phyloP scores from a whole-genome alignment of 2,329 filamentous ascomycete species.

The Arthrobotrys musiformis region DNA sequence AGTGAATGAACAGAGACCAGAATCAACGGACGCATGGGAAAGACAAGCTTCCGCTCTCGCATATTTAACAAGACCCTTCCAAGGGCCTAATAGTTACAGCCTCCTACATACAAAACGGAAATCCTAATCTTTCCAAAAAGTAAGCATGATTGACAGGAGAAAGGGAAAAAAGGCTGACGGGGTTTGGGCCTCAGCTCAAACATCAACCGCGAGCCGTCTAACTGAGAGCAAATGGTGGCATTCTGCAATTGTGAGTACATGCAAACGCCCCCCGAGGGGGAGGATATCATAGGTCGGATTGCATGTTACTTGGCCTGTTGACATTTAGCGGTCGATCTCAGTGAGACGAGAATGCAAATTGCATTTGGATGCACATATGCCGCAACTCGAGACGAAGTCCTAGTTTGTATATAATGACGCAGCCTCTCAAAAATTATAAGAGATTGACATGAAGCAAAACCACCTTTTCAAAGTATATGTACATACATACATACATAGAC shows the following conservation, averaged over 20 bases:
- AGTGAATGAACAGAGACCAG: not conserved
- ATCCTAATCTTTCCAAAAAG: not conserved
- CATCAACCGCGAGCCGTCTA: not conserved
- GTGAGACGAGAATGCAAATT: conserved; percentile 2
- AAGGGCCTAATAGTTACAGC: no score
- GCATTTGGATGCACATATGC: not conserved
- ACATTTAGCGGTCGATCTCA: not conserved
- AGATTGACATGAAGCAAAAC: not conserved
- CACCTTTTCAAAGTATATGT: no score
- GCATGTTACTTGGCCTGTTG: not conserved
- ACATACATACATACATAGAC: no score
- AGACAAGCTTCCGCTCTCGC: not conserved
- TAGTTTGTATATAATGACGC: conserved; percentile 5
- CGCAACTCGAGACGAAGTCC: not conserved
- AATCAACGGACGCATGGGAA: not conserved
- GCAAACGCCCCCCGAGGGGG: not conserved
- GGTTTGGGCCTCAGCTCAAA: not conserved
- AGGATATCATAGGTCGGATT: not conserved
- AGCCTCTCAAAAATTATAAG: not conserved
- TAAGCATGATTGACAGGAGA: conserved; percentile 26
- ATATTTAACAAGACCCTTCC: not conserved
- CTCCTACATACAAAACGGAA: no score
- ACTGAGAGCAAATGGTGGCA: not conserved
- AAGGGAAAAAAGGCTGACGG: not conserved
- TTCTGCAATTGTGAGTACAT: no score